Evolutionary conservation across 140 eudicot species (phyloP), one percentile per base, ranked within the genome.

Genomic region (Stevia rebaudiana): DNA sequence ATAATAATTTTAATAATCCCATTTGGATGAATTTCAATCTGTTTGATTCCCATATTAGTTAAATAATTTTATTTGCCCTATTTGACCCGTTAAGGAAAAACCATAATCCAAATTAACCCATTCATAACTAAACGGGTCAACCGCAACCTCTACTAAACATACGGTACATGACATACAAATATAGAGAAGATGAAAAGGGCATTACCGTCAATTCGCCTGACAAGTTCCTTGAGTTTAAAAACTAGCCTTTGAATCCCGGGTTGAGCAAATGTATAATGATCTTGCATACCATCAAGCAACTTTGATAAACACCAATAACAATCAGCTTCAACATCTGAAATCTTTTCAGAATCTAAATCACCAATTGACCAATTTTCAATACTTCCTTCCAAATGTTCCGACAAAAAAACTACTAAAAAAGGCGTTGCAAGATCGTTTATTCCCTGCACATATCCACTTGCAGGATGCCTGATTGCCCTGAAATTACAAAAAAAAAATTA

Each of bases 401-500:
- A 87, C 73, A 91, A 78, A 72, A 91, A 91, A 70, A 87, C 98
- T 63, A 91, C 94, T 63, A 91, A 68, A 78, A 91, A 91, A 3
- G 98, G 98, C 21, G 96, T 91, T 33, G 76, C 95, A 28, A 91
- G 95, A 56, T 91, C 98, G 71, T 91, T 91, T 82, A 87, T 91
- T 79, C 98, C 98, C 71, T 91, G 98, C 17, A 91, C 98, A 67
- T 91, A 91, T 64, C 98, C 98, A 61, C 98, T 91, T 33, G 96
- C 98, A 8, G 98, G 98, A 77, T 91, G 98, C 54, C 96, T 79
- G 55, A 91, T 91, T 10, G 98, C 98, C 98, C 98, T 87, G 86
- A 50, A 47, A 66, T 63, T 35, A 49, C 9, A 35, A 1, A 19
- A 17, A 28, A 54, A 12, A 23, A 37, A 57, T 24, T 39, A 63